Conservation (phyloP, 2,329 filamentous ascomycete genomes). For the Niveomyces coronatus region DNA sequence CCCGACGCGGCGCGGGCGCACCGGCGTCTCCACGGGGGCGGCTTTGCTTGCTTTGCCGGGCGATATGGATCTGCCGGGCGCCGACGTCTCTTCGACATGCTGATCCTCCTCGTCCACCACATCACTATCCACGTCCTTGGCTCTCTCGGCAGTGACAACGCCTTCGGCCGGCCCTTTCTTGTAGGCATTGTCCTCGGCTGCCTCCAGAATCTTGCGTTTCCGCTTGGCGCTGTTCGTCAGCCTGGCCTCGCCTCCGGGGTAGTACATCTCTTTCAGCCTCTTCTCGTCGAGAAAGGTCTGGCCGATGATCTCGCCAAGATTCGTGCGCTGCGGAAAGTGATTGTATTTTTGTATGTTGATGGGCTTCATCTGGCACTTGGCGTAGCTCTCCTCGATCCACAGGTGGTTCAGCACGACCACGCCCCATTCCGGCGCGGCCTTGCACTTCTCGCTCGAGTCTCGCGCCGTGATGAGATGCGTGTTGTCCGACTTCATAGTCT, state of each 20-base stretch:
- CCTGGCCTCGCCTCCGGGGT: constrained; percentile 47
- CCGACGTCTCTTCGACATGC: constrained; percentile 18
- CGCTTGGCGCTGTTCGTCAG: constrained; percentile 32
- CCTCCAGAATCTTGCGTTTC: constrained; percentile 40
- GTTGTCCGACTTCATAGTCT: constrained; percentile 90
- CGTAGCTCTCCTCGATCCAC: constrained; percentile 96
- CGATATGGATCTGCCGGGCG: not conserved
- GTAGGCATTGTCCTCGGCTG: constrained; percentile 41
- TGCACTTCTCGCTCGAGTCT: constrained; percentile 82
- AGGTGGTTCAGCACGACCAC: constrained; percentile 87
- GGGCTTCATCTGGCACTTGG: constrained; percentile 68
- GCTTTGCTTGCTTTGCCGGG: not conserved
- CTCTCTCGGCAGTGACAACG: constrained; percentile 30
- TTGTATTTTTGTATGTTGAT: constrained; percentile 67
- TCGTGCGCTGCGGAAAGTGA: constrained; percentile 80
- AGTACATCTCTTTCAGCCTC: constrained; percentile 55
- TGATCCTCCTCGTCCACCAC: constrained; percentile 29
- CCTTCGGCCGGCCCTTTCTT: constrained; percentile 36
- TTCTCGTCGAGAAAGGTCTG: constrained; percentile 68
- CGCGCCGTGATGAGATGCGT: constrained; percentile 92
- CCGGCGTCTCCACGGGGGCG: constrained; percentile 27
- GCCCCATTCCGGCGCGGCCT: constrained; percentile 85
- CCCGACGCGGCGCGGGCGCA: constrained; percentile 33
- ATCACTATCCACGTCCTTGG: constrained; percentile 28
- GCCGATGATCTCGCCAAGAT: constrained; percentile 85